These are phyloP conservation scores for Globisporangium emineosum DNA, from an alignment of 352 stramenopile genomes.

Conservation along the genomic window DNA sequence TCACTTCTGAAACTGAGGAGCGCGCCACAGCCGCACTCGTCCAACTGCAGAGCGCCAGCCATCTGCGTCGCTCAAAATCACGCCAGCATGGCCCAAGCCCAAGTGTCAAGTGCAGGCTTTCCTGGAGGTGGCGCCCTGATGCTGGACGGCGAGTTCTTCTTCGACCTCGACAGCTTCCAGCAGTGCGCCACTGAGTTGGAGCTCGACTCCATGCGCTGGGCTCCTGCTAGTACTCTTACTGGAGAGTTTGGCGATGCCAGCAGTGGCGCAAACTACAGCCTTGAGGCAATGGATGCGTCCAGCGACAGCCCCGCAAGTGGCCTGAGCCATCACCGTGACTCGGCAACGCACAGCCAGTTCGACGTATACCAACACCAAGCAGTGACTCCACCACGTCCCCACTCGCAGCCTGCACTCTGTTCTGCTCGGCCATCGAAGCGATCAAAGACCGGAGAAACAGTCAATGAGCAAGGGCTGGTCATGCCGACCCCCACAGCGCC, in stretches of 20 bases:
- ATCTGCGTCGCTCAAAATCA: too few relatives aligned
- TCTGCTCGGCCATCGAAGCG: neutral
- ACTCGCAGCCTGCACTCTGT: neutral
- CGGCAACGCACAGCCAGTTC: neutral
- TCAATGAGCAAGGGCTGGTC: neutral
- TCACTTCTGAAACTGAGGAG: too few relatives aligned
- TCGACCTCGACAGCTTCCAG: slow-evolving; percentile 47
- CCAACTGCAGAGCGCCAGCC: too few relatives aligned
- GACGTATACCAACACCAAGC: neutral
- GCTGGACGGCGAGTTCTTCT: slow-evolving; percentile 20
- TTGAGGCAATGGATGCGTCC: neutral
- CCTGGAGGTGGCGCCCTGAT: too few relatives aligned
- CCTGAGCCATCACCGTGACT: neutral
- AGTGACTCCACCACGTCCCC: neutral
- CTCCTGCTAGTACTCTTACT: neutral
- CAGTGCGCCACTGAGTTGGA: slow-evolving; percentile 19
- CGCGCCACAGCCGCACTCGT: too few relatives aligned
- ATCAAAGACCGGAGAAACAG: neutral
- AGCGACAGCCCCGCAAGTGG: neutral
- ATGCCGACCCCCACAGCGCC: neutral
- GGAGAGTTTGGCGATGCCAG: slow-evolving; percentile 15
- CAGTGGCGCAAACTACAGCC: neutral
- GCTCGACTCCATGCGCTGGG: neutral
- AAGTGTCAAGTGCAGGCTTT: neutral
- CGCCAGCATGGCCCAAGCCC: neutral